Evolutionary conservation across 2,329 filamentous ascomycete genomes (phyloP).

Genomic region (Samsoniella hepiali): DNA sequence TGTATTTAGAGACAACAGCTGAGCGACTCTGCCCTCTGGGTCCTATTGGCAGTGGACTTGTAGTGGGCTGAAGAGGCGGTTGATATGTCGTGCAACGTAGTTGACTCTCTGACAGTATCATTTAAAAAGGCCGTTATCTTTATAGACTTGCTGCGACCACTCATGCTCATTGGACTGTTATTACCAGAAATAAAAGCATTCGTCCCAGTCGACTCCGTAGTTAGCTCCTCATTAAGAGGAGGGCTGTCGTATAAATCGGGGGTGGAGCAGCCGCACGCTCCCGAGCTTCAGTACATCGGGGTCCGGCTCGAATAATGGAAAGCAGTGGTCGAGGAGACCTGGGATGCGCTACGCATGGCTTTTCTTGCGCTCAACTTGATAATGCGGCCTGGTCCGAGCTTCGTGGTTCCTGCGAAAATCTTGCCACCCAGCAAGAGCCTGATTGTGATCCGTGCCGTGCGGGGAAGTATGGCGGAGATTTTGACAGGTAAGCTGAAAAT

Average conservation of each 20-base stretch:
- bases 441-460: slow-evolving; percentile 12
- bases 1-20: background rate
- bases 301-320: background rate
- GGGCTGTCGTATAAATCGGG: background rate
- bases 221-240: background rate
- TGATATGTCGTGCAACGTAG: background rate
- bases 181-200: background rate
- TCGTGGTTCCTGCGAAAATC: background rate
- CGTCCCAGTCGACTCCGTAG: background rate
- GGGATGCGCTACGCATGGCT: background rate
- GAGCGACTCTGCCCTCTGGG: background rate
- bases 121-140: too few species aligned
- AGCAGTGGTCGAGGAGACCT: background rate
- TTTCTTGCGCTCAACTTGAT: background rate
- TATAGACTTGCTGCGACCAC: too few species aligned
- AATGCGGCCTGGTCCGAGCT: slow-evolving; percentile 6
- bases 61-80: background rate
- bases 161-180: too few species aligned
- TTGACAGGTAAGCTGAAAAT: background rate
- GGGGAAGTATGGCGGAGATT: slow-evolving; percentile 2
- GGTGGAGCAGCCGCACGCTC: background rate
- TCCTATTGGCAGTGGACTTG: background rate
- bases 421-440: background rate
- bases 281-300: background rate
- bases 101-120: background rate